Conservation (phyloP, 1,284 basidiomycete genomes). For the Sanguinoderma infundibulare region DNA sequence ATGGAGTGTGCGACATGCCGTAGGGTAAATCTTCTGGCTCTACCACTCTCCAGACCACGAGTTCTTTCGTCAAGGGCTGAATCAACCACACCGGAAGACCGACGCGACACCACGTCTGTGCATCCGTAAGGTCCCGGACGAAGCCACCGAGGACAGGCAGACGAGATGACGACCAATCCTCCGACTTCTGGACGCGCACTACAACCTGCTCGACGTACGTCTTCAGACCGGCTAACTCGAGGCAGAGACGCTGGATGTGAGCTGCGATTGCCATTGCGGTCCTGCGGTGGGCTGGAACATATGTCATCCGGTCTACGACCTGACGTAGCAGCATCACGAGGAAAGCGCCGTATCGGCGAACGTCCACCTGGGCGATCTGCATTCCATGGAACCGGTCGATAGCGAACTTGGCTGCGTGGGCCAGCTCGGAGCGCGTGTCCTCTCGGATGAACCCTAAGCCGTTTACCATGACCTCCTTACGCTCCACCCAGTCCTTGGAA, state of each 20-base stretch:
- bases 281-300: neutral
- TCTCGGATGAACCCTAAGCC: neutral
- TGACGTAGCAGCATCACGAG: neutral
- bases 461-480: neutral
- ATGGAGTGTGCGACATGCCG: neutral
- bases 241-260: conserved; percentile 4
- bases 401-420: neutral
- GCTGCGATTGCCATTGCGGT: neutral
- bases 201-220: neutral
- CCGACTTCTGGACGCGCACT: neutral
- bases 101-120: neutral
- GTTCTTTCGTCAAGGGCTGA: neutral
- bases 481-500: neutral
- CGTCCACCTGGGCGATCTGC: neutral
- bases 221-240: conserved; percentile 2
- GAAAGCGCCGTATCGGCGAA: neutral
- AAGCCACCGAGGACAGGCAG: conserved; percentile 1
- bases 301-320: neutral
- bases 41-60: conserved; percentile 2
- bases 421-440: neutral
- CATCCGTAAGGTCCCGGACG: neutral
- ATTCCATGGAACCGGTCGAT: neutral
- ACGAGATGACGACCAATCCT: neutral
- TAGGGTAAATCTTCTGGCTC: neutral
- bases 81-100: conserved; percentile 6